Evolutionary conservation across 1,284 basidiomycete genomes (phyloP).

Genomic region (Volvariella volvacea): DNA sequence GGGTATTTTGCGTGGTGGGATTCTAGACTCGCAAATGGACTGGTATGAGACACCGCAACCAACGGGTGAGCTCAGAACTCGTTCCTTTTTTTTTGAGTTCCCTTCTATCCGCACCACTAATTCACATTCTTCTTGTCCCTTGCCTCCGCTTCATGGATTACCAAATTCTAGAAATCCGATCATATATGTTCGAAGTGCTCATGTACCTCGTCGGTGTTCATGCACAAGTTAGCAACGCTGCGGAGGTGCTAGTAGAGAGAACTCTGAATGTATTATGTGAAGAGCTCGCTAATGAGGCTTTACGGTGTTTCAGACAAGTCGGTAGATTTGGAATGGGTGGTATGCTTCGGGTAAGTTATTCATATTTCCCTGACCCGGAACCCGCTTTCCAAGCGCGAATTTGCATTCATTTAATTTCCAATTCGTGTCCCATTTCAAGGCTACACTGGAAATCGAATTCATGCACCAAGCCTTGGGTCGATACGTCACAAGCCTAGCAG

Average conservation of each 20-base stretch:
- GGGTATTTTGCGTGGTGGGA: constrained; percentile 69
- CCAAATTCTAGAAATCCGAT: constrained; percentile 69
- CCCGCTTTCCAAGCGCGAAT: not conserved
- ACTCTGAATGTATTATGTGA: constrained; percentile 82
- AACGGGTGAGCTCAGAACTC: constrained; percentile 47
- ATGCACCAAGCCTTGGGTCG: constrained; percentile 91
- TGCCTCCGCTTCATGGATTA: constrained; percentile 5
- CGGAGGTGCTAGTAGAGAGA: constrained; percentile 75
- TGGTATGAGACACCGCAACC: constrained; percentile 91
- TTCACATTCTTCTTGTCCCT: constrained; percentile 1
- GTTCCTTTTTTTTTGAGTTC: constrained; percentile 1
- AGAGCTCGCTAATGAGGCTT: constrained; percentile 74
- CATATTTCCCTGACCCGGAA: not conserved
- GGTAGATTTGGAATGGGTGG: constrained; percentile 94
- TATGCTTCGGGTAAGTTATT: constrained; percentile 79
- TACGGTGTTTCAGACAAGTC: constrained; percentile 82
- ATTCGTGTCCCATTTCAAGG: constrained; percentile 37
- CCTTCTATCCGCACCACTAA: no score
- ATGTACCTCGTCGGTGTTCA: constrained; percentile 90
- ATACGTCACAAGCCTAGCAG: constrained; percentile 79
- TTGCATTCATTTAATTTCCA: not conserved
- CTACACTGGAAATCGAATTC: constrained; percentile 98
- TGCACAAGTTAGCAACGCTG: constrained; percentile 79
- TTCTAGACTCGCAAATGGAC: constrained; percentile 76
- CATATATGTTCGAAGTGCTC: constrained; percentile 89